Base-by-base conservation (phyloP, 2,329 filamentous ascomycete genomes). In the Epichloe uncinata region DNA sequence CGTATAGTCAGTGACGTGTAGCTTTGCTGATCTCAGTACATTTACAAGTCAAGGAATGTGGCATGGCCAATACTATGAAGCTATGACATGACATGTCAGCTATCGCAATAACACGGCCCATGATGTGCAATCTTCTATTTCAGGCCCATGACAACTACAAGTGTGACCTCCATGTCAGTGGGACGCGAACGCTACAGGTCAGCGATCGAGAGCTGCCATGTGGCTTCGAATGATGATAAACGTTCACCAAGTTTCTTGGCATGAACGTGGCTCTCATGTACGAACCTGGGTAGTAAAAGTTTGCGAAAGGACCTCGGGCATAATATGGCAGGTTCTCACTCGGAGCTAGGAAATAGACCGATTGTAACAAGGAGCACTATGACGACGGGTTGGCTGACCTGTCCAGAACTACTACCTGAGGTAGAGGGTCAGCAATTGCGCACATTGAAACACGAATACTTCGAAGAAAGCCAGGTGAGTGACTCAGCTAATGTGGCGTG, bases 381-480 rank as follows among this genome's bases (percentile, higher is more conserved):
- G 15, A 46, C 5, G 18, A 30, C 20, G 2, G 20, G 35, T 30
- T 30, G 26, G 8, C 12, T 38, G 18, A 16, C 20, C 16, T 30
- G 11, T 38, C 5, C 33, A 16, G 15, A 33, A 8, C 36, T 18
- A 33, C 22, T 15, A 8, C 35, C 35, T 38, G 20, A 12, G 18
- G 35, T 20, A 16, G 22, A 42, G 7, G 30, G 37, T 48, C 38
- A 48, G 42, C 30, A 45, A 15, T 33, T 42, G 36, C 22, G 22
- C 30, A 22, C 16, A 41, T 45, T 12, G 2, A 45, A 34, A 45
- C 13, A 34, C 15, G 8, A 20, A 42, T 9, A 42, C 13, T 40
- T 11, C 46, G 12, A 35, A 48, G 37, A 40, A 41, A 42, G n/a
- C 18, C 40, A 48, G 40, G 40, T 35, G 30, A 35, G 52, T 54